Base-by-base conservation (phyloP, 2,329 filamentous ascomycete genomes). In the Claviceps sorghi region DNA sequence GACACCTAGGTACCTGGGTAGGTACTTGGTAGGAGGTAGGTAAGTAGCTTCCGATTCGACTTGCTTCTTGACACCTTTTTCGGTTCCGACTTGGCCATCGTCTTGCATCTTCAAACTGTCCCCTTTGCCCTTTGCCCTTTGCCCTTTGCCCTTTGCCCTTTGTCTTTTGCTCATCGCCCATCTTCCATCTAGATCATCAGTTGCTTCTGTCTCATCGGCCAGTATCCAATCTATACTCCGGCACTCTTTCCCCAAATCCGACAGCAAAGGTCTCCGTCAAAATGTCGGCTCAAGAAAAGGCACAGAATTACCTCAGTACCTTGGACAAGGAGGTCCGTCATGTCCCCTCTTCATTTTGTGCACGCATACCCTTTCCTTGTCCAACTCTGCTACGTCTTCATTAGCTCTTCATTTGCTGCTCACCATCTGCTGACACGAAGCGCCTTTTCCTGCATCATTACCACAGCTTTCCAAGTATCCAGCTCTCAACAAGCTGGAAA, bases 391-490 rank as follows among this genome's bases (percentile, higher is more conserved):
- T 17, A 13, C 44, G 4, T 34, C 10, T 43, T n/a, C 36, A 38
- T 11, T 47, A 52, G 42, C 58, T 34, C 10, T 43, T n/a, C 36
- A 38, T 11, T 47, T 53, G 42, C 58, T 56, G 57, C 58, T 61
- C 57, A 62, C 61, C 40, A 45, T 40, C n/a, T 50, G 53, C 59
- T 60, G 52, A 58, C 58, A 55, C 58, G 36, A 13, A 30, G 46
- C 32, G 17, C 36, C 40, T 38, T 26, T 47, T 49, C 26, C 17
- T 8, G 32, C 43, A 43, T 32, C 17, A 29, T 3, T 8, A 47
- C 19, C 41, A 26, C 54, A 93, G 87, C 82, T 93, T 60, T 87
- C 85, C 69, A 91, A 90, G 71, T 93, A 93, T 74, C 84, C 84
- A 62, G 71, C 78, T 64, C 79, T 93, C 67, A 85, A 83, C 78